Percentiles rank a stretch among this genome's conserved stretches.
These are phyloP conservation scores for Grosmannia clavigera DNA, from an alignment of 2,329 filamentous ascomycete genomes.

Conservation along the genomic window DNA sequence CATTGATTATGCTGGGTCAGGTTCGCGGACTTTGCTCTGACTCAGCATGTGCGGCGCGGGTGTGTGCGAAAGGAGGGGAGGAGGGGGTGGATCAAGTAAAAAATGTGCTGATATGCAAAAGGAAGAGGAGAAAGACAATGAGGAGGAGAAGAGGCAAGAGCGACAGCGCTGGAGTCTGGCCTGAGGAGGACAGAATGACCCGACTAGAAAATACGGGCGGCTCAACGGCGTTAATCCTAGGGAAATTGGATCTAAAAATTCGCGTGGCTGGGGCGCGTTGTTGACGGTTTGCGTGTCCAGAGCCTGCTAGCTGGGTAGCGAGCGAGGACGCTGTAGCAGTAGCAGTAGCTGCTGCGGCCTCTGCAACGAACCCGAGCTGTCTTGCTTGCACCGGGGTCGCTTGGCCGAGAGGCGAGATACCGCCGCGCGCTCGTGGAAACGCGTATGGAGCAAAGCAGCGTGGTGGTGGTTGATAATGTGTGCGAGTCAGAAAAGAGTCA, in stretches of 20 bases:
- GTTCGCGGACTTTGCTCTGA: constrained; percentile 1
- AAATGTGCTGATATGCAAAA: not conserved
- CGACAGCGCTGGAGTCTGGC: too few species aligned
- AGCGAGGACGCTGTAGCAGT: not conserved
- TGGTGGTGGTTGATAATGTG: not conserved
- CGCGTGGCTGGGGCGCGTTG: constrained; percentile 7
- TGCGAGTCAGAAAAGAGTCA: constrained; percentile 10
- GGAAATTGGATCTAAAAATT: constrained; percentile 4
- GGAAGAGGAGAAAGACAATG: not conserved
- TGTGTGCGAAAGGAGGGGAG: not conserved
- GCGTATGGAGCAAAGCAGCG: too few species aligned
- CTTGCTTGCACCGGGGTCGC: not conserved
- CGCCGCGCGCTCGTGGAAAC: not conserved
- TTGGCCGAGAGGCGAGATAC: not conserved
- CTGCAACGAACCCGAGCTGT: too few species aligned
- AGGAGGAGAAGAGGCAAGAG: too few species aligned
- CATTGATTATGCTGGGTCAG: not conserved
- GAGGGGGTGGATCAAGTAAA: not conserved
- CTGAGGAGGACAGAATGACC: too few species aligned
- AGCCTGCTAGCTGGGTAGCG: too few species aligned
- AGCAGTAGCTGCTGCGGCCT: too few species aligned
- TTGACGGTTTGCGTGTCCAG: not conserved
- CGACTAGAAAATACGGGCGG: too few species aligned
- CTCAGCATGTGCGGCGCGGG: constrained; percentile 3
- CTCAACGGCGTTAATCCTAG: not conserved